Evolutionary conservation across 306 rosid genomes (phyloP).

Genomic region (Cicer arietinum): DNA sequence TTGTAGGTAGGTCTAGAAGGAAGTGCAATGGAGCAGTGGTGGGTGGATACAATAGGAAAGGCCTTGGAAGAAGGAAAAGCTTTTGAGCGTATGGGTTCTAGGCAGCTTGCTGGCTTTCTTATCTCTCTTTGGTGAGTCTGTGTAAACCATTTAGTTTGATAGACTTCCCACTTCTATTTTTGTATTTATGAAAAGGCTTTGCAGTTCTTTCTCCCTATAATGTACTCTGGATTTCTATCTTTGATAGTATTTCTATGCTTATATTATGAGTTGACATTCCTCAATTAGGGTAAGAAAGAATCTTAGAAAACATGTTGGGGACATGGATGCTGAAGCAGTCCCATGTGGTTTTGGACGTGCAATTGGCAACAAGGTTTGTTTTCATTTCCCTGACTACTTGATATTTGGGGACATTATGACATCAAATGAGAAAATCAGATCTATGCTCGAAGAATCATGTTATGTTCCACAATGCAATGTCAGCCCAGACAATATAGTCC

Average conservation of each 20-base stretch:
- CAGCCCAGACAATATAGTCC: too few relatives aligned
- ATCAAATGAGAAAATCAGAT: too few relatives aligned
- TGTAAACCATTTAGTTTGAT: constrained; percentile 32
- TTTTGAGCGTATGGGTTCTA: constrained; percentile 98
- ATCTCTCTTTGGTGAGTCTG: constrained; percentile 90
- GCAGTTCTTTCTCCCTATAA: not conserved
- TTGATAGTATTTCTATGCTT: constrained; percentile 35
- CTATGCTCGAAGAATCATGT: too few relatives aligned
- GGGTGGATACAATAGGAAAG: constrained; percentile 96
- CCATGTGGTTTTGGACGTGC: constrained; percentile 99
- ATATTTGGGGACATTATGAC: not conserved
- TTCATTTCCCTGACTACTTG: constrained; percentile 34
- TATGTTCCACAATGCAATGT: too few relatives aligned
- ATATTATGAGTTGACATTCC: constrained; percentile 49
- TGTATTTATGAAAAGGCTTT: constrained; percentile 27
- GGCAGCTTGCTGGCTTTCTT: constrained; percentile 99
- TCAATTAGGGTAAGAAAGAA: constrained; percentile 85
- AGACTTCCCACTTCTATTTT: constrained; percentile 29
- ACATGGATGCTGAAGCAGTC: constrained; percentile 92
- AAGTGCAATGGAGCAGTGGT: constrained; percentile 96
- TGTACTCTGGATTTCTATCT: constrained; percentile 34
- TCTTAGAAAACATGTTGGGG: constrained; percentile 93
- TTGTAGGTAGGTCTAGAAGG: constrained; percentile 99
- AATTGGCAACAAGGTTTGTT: constrained; percentile 94
- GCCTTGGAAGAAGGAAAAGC: constrained; percentile 85